Conservation (phyloP, 331 rosid genomes). For the Malus hybrid region DNA sequence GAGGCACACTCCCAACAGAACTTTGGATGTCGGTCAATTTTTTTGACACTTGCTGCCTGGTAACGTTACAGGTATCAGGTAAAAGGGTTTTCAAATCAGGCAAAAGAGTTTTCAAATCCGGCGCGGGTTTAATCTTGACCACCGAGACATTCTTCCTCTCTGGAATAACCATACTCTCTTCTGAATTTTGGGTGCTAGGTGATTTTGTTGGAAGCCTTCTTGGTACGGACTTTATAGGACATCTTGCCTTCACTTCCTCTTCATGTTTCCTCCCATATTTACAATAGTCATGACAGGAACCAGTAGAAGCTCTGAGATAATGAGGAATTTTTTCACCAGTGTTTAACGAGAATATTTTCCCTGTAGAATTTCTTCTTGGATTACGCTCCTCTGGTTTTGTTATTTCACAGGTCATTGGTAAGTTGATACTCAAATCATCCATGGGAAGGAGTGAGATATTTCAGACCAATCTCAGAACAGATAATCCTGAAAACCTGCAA, state of each 20-base stretch:
- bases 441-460: conserved; percentile 19
- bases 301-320: conserved; percentile 74
- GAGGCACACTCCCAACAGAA: conserved; percentile 15
- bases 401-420: conserved; percentile 18
- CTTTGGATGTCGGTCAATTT: conserved; percentile 25
- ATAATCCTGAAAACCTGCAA: conserved; percentile 37
- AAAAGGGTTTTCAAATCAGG: conserved; percentile 17
- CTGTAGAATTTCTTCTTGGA: conserved; percentile 45
- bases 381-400: conserved; percentile 18
- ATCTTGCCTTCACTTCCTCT: conserved; percentile 31
- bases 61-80: conserved; percentile 16
- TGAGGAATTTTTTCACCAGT: conserved; percentile 33
- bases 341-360: conserved; percentile 28
- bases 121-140: conserved; percentile 16
- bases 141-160: conserved; percentile 13
- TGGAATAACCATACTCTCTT: conserved; percentile 16
- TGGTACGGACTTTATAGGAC: conserved; percentile 19
- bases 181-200: conserved; percentile 13
- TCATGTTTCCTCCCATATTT: conserved; percentile 53
- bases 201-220: conserved; percentile 27
- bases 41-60: conserved; percentile 10
- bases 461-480: conserved; percentile 4
- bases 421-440: conserved; percentile 44
- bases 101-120: conserved; percentile 15
- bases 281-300: conserved; percentile 90